A percentile compares a stretch with the other conserved stretches of the same genome.
Evolutionary conservation across 331 rosid species (phyloP).

Genomic region (Rhamnella rubrinervis): DNA sequence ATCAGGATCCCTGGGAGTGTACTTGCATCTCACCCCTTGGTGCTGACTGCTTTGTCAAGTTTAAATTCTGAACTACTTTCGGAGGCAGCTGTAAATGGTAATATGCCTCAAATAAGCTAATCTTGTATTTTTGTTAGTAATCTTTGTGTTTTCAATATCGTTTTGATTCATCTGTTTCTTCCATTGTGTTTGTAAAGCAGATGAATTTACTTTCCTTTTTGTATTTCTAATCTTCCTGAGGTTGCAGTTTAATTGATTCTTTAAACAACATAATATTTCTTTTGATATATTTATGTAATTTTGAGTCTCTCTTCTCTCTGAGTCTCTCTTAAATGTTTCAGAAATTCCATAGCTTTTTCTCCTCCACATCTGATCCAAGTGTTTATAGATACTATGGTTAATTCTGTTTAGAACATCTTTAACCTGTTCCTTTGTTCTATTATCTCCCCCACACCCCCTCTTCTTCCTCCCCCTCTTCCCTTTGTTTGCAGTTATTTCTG

Average conservation of each 20-base stretch:
- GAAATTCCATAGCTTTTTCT: not conserved
- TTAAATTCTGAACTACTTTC: constrained; percentile 86
- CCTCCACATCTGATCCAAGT: not conserved
- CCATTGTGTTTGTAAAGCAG: not conserved
- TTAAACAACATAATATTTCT: not conserved
- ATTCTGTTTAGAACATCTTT: not conserved
- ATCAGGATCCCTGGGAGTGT: constrained; percentile 88
- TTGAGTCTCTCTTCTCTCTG: not conserved
- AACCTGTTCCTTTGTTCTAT: constrained; percentile 1
- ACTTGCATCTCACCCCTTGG: constrained; percentile 93
- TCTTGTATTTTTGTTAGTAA: not conserved
- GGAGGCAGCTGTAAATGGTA: constrained; percentile 98
- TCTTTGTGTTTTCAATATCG: too few relatives aligned
- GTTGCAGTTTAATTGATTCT: not conserved
- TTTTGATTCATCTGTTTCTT: not conserved
- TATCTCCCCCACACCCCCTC: not conserved
- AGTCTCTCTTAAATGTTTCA: not conserved
- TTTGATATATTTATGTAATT: not conserved
- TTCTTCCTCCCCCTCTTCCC: not conserved
- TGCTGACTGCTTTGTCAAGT: constrained; percentile 87
- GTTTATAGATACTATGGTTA: too few relatives aligned
- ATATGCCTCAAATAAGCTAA: constrained; percentile 18
- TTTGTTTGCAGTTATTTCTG: constrained; percentile 80
- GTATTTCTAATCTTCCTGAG: too few relatives aligned
- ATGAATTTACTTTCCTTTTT: not conserved